phyloP scores from a whole-genome alignment of 768 basidiomycete species.

The Tylopilus rubrobrunneus region DNA sequence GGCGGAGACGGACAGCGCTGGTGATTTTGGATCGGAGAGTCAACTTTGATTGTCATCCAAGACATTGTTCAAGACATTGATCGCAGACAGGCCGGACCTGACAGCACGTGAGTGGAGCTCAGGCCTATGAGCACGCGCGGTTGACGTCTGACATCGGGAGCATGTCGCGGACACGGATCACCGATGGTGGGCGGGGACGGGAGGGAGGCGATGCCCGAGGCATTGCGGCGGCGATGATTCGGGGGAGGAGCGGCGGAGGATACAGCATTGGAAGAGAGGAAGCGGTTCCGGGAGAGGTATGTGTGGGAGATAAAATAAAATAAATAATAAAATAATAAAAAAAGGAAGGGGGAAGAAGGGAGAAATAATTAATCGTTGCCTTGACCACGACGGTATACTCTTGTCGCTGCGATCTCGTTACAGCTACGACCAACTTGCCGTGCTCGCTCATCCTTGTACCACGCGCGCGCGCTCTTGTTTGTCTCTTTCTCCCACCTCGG shows the following conservation, averaged over 20 bases:
- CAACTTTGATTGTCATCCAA: neutral
- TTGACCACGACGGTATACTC: constrained; percentile 44
- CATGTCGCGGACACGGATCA: neutral
- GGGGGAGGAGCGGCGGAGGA: neutral
- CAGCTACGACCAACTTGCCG: constrained; percentile 5
- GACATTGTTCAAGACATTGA: neutral
- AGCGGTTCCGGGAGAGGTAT: constrained; percentile 1
- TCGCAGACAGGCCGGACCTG: neutral
- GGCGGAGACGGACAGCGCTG: neutral
- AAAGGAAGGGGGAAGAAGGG: neutral
- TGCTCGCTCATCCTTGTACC: constrained; percentile 6
- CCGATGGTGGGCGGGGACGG: neutral
- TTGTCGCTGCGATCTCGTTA: constrained; percentile 32
- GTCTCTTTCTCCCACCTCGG: constrained; percentile 20
- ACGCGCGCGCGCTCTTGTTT: constrained; percentile 17
- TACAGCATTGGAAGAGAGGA: neutral
- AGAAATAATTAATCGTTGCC: constrained; percentile 37
- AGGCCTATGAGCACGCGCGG: neutral
- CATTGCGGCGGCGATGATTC: neutral
- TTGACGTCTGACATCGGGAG: neutral
- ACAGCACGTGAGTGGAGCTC: neutral
- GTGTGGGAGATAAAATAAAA: constrained; percentile 8
- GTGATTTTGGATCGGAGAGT: neutral
- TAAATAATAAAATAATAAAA: constrained; percentile 5
- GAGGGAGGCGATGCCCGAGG: constrained; percentile 1